A percentile compares a stretch with the other conserved stretches of the same genome.
Conservation (phyloP, 495 filamentous ascomycete species). For the Parmelia sp. region DNA sequence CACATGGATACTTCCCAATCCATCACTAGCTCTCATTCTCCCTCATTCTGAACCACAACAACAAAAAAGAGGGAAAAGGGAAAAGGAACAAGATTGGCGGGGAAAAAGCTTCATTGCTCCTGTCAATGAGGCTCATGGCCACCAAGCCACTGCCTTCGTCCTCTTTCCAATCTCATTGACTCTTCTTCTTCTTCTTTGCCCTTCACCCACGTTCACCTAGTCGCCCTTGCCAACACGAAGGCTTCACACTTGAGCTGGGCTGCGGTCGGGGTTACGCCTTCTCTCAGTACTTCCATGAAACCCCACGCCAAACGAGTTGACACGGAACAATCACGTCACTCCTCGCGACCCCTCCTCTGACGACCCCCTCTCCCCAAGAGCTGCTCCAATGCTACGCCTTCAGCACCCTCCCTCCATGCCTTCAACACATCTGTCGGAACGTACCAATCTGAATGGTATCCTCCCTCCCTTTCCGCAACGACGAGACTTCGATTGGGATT, state of each 20-base stretch:
- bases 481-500: conserved; percentile 15
- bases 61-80: conserved; percentile 6
- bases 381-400: conserved; percentile 21
- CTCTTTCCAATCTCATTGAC: conserved; percentile 11
- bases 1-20: conserved; percentile 18
- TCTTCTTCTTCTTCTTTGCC: conserved; percentile 10
- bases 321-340: neutral
- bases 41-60: conserved; percentile 13
- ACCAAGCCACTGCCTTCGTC: conserved; percentile 5
- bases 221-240: conserved; percentile 1
- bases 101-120: conserved; percentile 10
- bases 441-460: conserved; percentile 15
- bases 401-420: conserved; percentile 23
- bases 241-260: neutral
- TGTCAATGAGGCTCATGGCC: conserved; percentile 16
- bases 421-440: conserved; percentile 15
- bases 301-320: conserved; percentile 2
- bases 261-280: conserved; percentile 4
- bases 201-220: neutral
- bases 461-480: conserved; percentile 21
- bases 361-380: neutral
- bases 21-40: conserved; percentile 28
- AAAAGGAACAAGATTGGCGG: conserved; percentile 1
- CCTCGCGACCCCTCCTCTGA: neutral
- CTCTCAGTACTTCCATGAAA: conserved; percentile 10